Base-by-base conservation (phyloP, 176 grass and related monocot species). In the Oryza australiensis region DNA sequence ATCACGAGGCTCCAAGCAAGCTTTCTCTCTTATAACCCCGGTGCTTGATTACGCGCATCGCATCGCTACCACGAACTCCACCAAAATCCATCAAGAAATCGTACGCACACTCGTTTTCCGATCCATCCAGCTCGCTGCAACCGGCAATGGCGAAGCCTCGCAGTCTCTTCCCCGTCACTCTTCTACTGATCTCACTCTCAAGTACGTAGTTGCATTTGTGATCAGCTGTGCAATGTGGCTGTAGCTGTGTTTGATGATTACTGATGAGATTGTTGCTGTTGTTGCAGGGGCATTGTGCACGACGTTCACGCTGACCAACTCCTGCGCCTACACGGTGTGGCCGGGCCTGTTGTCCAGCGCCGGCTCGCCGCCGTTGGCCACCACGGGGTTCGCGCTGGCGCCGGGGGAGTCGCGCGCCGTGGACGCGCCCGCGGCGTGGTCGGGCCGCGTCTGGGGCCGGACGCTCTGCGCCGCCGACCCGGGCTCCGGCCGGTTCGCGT, bases 381-480 rank as follows among this genome's bases (percentile, higher is more conserved):
- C 80, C 1, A 92, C 89, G 22, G 89, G 92, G 11, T 94, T 94
- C 84, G 53, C 62, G 70, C 81, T 94, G 14, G 81, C 87, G 12
- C 73, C 87, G 29, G 86, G 83, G 3, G 80, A 91, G 76, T 87
- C 92, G 11, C 80, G 71, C 13, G 27, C 75, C 12, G 82, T 91
- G 72, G 84, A 85, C 11, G 76, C 22, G 1, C 87, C 92, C 1
- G 5, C 78, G 27, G 23, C 62, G 72, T 94, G 92, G 92, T 94
- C 92, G 1, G 87, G 92, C 66, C 86, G 87, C 63, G 22, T 94
- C 12, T 94, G 92, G 95, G 95, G 92, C 79, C 95, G 95, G 62
- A 90, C 95, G 5, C 88, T 93, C 82, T 98, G 95, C 83, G 66
- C 88, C 55, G 29, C 89, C 7, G 88, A 98, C 68, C 46, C 66